A percentile compares a stretch with the other conserved stretches of the same genome.
Conservation (phyloP, 192 early-diverging fungal species). For the Helicostylum pulchrum region DNA sequence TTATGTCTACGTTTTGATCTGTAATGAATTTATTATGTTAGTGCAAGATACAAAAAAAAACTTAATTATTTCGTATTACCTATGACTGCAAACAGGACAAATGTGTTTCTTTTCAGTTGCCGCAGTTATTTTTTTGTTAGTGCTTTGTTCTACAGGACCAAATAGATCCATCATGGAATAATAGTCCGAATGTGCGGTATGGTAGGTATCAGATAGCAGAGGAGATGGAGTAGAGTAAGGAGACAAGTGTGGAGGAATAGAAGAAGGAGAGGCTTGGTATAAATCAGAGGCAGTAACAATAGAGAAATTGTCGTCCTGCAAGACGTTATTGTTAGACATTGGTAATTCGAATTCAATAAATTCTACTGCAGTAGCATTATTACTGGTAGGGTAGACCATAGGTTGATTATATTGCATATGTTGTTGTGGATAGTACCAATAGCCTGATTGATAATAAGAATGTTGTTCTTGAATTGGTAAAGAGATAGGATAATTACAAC, state of each 20-base stretch:
- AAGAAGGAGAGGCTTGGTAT: not conserved
- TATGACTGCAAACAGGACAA: conserved; percentile 15
- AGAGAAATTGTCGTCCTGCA: conserved; percentile 21
- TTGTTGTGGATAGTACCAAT: too few species aligned
- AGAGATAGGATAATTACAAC: not conserved
- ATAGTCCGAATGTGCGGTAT: not conserved
- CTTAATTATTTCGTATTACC: conserved; percentile 6
- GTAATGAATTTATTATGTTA: not conserved
- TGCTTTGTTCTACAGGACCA: not conserved
- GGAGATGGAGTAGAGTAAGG: conserved; percentile 12
- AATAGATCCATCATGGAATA: too few species aligned
- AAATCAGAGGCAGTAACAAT: conserved; percentile 12
- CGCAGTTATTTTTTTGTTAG: not conserved
- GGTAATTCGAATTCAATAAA: too few species aligned
- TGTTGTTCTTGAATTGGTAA: not conserved
- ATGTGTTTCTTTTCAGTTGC: conserved; percentile 13
- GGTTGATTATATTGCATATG: too few species aligned
- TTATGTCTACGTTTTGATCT: conserved; percentile 25
- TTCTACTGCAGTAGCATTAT: too few species aligned
- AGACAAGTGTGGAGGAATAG: not conserved
- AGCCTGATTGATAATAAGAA: too few species aligned
- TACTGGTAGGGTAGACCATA: too few species aligned
- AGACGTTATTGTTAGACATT: not conserved
- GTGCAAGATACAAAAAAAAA: not conserved
- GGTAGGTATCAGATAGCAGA: not conserved